Percentiles rank a stretch among this genome's conserved stretches.
phyloP scores from a whole-genome alignment of 2,329 filamentous ascomycete species.

The Aureobasidium uvarum region DNA sequence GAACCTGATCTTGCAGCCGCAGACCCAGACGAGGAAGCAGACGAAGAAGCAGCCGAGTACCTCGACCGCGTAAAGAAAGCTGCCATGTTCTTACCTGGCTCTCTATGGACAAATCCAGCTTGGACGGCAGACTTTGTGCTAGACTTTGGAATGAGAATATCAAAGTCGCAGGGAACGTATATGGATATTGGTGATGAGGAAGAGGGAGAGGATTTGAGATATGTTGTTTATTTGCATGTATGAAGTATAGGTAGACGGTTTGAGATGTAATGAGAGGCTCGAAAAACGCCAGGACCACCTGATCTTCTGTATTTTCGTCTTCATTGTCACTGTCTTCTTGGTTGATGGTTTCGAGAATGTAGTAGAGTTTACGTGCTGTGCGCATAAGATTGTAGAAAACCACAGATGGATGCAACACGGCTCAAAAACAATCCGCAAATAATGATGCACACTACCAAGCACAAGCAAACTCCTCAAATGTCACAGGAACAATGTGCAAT shows the following conservation, averaged over 20 bases:
- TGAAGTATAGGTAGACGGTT: neutral
- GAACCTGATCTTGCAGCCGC: slow-evolving; percentile 20
- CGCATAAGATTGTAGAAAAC: too few relatives aligned
- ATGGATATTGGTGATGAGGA: slow-evolving; percentile 35
- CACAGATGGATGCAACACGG: too few relatives aligned
- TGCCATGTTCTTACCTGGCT: slow-evolving; percentile 21
- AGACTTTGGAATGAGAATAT: slow-evolving; percentile 35
- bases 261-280: too few relatives aligned
- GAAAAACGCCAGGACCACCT: too few relatives aligned
- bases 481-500: too few relatives aligned
- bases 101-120: slow-evolving; percentile 32
- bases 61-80: slow-evolving; percentile 27
- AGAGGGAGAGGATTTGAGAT: slow-evolving; percentile 30
- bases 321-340: neutral
- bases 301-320: too few relatives aligned
- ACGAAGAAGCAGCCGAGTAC: slow-evolving; percentile 29
- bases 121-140: slow-evolving; percentile 37
- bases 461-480: too few relatives aligned
- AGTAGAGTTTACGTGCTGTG: too few relatives aligned
- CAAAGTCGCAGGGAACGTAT: slow-evolving; percentile 36
- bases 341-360: too few relatives aligned
- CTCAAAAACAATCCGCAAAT: too few relatives aligned
- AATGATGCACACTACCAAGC: too few relatives aligned
- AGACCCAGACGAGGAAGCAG: slow-evolving; percentile 31
- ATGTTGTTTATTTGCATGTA: slow-evolving; percentile 37